Evolutionary conservation across 495 filamentous ascomycete species (phyloP).

Genomic region (Talaromyces nanjingensis): DNA sequence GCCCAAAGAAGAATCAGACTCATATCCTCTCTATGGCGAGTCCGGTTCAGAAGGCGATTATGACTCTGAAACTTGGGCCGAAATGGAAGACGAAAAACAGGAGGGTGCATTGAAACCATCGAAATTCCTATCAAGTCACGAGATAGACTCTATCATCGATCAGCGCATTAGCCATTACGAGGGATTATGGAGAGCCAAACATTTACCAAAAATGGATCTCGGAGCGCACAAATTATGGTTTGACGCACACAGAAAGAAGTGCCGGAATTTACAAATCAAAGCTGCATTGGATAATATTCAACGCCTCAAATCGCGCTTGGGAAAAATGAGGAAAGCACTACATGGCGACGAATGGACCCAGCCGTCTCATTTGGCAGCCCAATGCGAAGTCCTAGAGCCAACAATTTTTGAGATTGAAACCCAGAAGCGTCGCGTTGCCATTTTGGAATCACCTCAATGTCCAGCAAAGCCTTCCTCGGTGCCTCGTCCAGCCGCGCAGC

Average conservation of each 20-base stretch:
- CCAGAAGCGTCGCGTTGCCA: slow-evolving; percentile 43
- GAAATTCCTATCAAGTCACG: slow-evolving; percentile 31
- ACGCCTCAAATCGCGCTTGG: slow-evolving; percentile 40
- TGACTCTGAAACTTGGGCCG: slow-evolving; percentile 51
- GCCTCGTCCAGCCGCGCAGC: slow-evolving; percentile 15
- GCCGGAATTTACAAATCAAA: slow-evolving; percentile 22
- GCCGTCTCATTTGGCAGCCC: slow-evolving; percentile 36
- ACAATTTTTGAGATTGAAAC: slow-evolving; percentile 55
- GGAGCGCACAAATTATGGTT: slow-evolving; percentile 60
- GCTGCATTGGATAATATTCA: slow-evolving; percentile 18
- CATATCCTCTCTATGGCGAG: slow-evolving; percentile 59
- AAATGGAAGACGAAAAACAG: slow-evolving; percentile 51
- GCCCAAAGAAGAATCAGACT: slow-evolving; percentile 33
- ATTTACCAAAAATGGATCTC: slow-evolving; percentile 43
- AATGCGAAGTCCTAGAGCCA: slow-evolving; percentile 49
- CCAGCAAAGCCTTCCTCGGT: slow-evolving; percentile 39
- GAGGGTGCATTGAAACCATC: slow-evolving; percentile 9
- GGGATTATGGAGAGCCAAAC: slow-evolving; percentile 48
- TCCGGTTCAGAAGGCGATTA: slow-evolving; percentile 51
- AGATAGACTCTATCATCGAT: slow-evolving; percentile 45
- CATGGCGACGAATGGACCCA: slow-evolving; percentile 41
- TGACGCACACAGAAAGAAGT: slow-evolving; percentile 28
- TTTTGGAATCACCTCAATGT: slow-evolving; percentile 40
- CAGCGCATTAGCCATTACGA: slow-evolving; percentile 46
- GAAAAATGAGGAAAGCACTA: slow-evolving; percentile 44